Evolutionary conservation across 2,329 filamentous ascomycete genomes (phyloP), one percentile per base, ranked within the genome.

Genomic region (Epichloe scottii): DNA sequence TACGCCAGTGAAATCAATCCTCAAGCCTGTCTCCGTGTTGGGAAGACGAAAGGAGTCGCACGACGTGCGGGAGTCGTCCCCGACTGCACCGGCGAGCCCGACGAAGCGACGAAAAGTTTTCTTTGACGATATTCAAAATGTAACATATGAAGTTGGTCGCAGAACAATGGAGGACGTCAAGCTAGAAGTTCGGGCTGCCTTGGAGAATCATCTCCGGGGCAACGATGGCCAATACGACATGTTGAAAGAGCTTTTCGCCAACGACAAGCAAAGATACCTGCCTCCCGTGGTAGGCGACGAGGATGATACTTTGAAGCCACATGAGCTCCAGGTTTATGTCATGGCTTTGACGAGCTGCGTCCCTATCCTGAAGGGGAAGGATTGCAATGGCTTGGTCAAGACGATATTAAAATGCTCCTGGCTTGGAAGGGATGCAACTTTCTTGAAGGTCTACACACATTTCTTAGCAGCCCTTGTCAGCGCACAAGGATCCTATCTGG

Each of bases 401-500:
- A 72, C 71, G 48, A 70, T 85, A 8, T 67, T 85, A n/a, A 68
- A 72, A 49, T 81, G 77, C 61, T 75, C 77, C 35, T 86, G 82
- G 82, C 69, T 84, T 37, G 81, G 79, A 10, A 75, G 81, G 51
- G 80, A 84, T 54, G 76, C 80, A 30, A 71, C 74, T 37, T 88
- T 88, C 61, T 74, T 81, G 51, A 78, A 79, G 58, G 77, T 80
- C 48, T 89, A 87, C 62, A 74, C 77, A 51, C 76, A 82, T 59
- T 85, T 88, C 58, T 68, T 88, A 23, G 78, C 79, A 17, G 81
- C 82, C 38, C 71, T 98, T 44, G 81, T 89, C 49, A 94, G 87
- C 54, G 85, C 89, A 0, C 88, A 96, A 61, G 84, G 87, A 43
- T 82, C 80, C 14, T 94, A 88, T 66, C 78, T 94, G 35, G 77